A percentile compares a stretch with the other conserved stretches of the same genome.
phyloP scores from a whole-genome alignment of 1,139 yeast genomes.

The Williopsis jadinii region DNA sequence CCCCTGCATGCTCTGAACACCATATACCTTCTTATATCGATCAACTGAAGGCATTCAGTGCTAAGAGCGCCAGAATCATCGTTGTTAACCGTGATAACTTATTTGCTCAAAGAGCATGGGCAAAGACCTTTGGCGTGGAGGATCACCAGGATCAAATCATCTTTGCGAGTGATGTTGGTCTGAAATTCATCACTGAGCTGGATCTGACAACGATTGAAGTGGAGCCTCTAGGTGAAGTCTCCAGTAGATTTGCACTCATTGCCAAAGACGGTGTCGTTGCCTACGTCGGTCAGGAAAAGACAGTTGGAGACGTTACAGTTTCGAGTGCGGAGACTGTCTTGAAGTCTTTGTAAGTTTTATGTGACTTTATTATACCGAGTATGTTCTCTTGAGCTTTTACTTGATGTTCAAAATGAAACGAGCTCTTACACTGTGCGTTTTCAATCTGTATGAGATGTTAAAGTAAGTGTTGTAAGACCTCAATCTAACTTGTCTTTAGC shows the following conservation, averaged over 20 bases:
- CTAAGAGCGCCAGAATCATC: constrained; percentile 61
- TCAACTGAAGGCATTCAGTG: constrained; percentile 29
- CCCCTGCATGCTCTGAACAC: constrained; percentile 76
- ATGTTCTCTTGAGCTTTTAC: too few relatives aligned
- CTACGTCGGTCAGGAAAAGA: constrained; percentile 44
- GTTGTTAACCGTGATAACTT: constrained; percentile 76
- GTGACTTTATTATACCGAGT: too few relatives aligned
- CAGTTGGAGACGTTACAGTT: constrained; percentile 50
- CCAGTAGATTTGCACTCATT: constrained; percentile 62
- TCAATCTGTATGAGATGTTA: too few relatives aligned
- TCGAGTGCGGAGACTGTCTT: constrained; percentile 40
- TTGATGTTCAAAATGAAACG: too few relatives aligned
- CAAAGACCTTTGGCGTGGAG: constrained; percentile 46
- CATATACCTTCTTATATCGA: constrained; percentile 69
- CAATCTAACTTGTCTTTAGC: too few relatives aligned
- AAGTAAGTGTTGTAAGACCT: too few relatives aligned
- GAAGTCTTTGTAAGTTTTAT: constrained; percentile 1
- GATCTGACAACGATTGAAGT: constrained; percentile 44
- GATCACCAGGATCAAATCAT: constrained; percentile 34
- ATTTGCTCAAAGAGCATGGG: constrained; percentile 75
- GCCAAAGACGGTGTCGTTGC: constrained; percentile 56
- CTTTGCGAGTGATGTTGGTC: constrained; percentile 68
- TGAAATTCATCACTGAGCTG: constrained; percentile 47
- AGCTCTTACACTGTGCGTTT: too few relatives aligned
- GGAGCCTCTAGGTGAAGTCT: constrained; percentile 43